Percentiles rank a stretch among this genome's conserved stretches.
Conservation (phyloP, 495 filamentous ascomycete genomes). For the Massariosphaeria phaeospora region DNA sequence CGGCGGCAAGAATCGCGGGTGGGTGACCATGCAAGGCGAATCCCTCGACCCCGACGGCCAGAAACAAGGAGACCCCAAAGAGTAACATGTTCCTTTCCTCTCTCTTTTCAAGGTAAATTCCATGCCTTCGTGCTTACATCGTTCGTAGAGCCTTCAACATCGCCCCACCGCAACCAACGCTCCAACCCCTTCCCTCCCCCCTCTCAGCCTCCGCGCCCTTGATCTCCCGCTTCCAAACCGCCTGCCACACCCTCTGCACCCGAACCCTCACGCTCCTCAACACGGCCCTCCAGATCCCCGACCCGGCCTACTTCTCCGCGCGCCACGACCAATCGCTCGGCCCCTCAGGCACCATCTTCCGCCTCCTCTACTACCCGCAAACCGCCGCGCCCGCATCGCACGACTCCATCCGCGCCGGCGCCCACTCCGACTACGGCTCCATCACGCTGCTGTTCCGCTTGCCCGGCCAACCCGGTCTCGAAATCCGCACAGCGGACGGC, state of each 20-base stretch:
- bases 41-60: constrained; percentile 81
- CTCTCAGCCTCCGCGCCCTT: constrained; percentile 57
- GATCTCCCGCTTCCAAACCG: constrained; percentile 58
- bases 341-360: constrained; percentile 67
- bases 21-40: constrained; percentile 84
- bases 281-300: constrained; percentile 59
- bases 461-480: constrained; percentile 75
- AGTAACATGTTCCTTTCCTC: constrained; percentile 49
- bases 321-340: constrained; percentile 60
- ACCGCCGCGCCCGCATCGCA: constrained; percentile 36
- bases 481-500: constrained; percentile 61
- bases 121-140: background rate
- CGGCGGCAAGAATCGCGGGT: constrained; percentile 67
- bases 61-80: constrained; percentile 89
- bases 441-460: constrained; percentile 74
- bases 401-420: constrained; percentile 58
- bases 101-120: background rate
- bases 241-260: constrained; percentile 69
- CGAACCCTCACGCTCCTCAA: constrained; percentile 71
- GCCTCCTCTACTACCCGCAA: constrained; percentile 68
- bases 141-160: constrained; percentile 80
- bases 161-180: constrained; percentile 67
- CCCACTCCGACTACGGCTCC: constrained; percentile 63
- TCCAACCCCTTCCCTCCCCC: constrained; percentile 69
- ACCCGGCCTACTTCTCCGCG: constrained; percentile 61